These are phyloP conservation scores for Neurospora cerealis DNA, from an alignment of 495 filamentous ascomycete genomes.

Conservation along the genomic window DNA sequence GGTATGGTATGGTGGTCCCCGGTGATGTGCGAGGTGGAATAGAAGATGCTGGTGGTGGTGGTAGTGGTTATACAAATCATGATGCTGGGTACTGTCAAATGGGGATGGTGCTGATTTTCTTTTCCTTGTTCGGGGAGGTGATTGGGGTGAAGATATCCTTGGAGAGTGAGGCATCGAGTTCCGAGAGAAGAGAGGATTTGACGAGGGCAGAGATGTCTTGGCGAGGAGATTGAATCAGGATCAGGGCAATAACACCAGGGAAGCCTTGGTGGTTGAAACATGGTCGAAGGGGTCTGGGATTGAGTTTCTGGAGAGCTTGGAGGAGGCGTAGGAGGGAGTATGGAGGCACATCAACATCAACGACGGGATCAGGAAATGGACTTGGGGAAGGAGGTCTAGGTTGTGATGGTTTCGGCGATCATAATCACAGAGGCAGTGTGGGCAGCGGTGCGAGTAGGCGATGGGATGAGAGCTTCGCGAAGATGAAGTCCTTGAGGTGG, in stretches of 20 bases:
- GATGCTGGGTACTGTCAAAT: too few relatives aligned
- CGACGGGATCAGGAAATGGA: background rate
- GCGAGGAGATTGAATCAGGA: background rate
- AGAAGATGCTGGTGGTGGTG: too few relatives aligned
- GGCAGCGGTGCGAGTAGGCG: background rate
- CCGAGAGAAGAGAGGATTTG: background rate
- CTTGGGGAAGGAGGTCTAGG: too few relatives aligned
- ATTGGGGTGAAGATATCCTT: background rate
- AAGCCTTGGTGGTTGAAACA: background rate
- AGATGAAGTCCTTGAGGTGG: background rate
- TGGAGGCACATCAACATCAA: background rate
- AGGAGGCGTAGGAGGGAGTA: too few relatives aligned
- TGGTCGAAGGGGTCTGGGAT: background rate
- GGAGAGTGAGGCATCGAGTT: background rate
- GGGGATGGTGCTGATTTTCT: too few relatives aligned
- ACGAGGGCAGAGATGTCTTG: background rate
- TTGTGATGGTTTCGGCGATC: background rate
- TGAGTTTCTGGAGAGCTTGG: background rate
- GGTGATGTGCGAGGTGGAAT: too few relatives aligned
- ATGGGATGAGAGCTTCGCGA: background rate
- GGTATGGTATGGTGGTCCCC: too few relatives aligned
- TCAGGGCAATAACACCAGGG: background rate
- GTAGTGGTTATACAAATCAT: too few relatives aligned
- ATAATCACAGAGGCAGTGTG: background rate
- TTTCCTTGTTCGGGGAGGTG: background rate